These are phyloP conservation scores for Carex myosuroides DNA, from an alignment of 176 grass and related monocot genomes.

Conservation along the genomic window DNA sequence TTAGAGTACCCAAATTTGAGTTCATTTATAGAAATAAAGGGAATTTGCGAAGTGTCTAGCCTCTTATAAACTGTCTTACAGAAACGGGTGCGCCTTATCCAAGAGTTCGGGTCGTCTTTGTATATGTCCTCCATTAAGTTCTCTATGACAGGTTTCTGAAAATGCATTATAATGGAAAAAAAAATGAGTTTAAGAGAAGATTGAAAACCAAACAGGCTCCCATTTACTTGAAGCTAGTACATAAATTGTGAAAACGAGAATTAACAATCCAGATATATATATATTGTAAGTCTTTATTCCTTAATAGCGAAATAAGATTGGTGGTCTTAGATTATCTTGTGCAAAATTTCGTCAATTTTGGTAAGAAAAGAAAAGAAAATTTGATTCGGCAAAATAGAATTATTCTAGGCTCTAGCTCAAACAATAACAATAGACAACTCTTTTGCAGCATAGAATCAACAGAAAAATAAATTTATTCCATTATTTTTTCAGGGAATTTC, in stretches of 20 bases:
- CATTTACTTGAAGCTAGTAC: neutral
- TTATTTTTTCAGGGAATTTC: neutral
- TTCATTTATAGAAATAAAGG: conserved; percentile 23
- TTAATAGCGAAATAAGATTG: neutral
- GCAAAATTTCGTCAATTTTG: neutral
- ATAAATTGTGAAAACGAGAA: neutral
- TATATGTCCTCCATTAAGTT: conserved; percentile 36
- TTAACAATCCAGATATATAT: neutral
- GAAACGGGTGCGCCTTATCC: conserved; percentile 63
- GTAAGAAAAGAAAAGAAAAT: neutral
- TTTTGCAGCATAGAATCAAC: neutral
- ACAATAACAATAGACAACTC: no score
- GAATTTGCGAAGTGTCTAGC: conserved; percentile 36
- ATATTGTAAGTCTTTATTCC: neutral
- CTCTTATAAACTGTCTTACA: conserved; percentile 47
- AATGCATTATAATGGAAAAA: neutral
- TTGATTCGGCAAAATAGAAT: no score
- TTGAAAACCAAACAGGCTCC: neutral
- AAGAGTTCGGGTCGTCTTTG: conserved; percentile 53
- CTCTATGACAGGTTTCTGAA: neutral
- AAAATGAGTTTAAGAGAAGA: neutral
- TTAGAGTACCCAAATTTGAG: conserved; percentile 19
- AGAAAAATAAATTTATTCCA: neutral
- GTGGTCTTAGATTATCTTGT: neutral
- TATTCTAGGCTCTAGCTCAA: no score